Evolutionary conservation across 306 rosid species (phyloP), one percentile per base, ranked within the genome.

Genomic region (Geum urbanum): DNA sequence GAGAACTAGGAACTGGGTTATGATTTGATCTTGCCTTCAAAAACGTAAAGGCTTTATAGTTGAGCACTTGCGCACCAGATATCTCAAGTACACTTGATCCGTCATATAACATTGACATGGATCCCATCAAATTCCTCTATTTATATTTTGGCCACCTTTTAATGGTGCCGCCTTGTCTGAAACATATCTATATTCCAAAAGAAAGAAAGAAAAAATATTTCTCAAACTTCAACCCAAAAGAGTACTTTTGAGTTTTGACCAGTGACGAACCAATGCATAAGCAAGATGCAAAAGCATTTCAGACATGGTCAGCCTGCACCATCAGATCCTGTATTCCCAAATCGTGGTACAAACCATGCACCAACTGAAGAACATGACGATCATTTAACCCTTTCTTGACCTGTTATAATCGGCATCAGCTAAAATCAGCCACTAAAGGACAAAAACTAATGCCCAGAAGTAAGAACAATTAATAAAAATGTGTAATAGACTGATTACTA

Each of bases 311-410:
- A 24, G 80, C 81, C 77, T 94, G 97, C 83, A 91, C 91, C 0
- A 95, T 87, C 79, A 94, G 86, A 81, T 89, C 89, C 65, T 78
- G 97, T 67, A 94, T 81, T 37, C 99, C 99, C 82, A 91, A 78
- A 72, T 94, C 99, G 59, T 89, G 97, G 84, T 84, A 94, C 73
- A 91, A 78, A 16, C 85, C 92, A 70, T 94, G 99, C 86, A 86
- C 97, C 61, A 74, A 87, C 67, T 82, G 92, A 13, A 91, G 92
- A 49, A 85, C 72, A 20, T 84, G 80, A 14, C 88, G 86, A 77
- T 87, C 86, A 66, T 86, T 90, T 16, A 61, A 59, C 80, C 87
- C 97, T 75, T 91, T 81, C 80, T 83, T 94, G 59, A 83, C 88
- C 99, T 94, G 88, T 59, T 76, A 72, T 10, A 44, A 71, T 57